phyloP scores from a whole-genome alignment of 768 basidiomycete species.

The Pholiota microspora region DNA sequence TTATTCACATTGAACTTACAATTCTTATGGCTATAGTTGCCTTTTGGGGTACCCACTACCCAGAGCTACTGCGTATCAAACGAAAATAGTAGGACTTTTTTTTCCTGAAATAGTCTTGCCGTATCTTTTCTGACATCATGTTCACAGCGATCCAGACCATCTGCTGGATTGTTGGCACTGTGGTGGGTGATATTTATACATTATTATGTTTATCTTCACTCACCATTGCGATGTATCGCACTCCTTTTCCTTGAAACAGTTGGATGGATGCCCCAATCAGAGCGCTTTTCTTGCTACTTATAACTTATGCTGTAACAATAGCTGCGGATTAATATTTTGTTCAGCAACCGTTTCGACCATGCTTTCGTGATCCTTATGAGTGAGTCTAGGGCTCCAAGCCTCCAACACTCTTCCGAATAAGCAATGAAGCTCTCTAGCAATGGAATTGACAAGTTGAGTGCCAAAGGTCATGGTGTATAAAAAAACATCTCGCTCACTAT shows the following conservation, averaged over 20 bases:
- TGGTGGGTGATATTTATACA: slow-evolving; percentile 29
- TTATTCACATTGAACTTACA: background rate
- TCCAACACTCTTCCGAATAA: no score
- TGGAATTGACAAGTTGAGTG: no score
- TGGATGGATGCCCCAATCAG: slow-evolving; percentile 32
- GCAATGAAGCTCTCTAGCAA: no score
- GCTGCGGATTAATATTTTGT: background rate
- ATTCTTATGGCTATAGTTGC: slow-evolving; percentile 21
- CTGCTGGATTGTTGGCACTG: slow-evolving; percentile 52
- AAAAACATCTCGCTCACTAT: no score
- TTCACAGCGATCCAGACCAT: slow-evolving; percentile 42
- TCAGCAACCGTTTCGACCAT: background rate
- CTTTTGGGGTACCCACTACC: slow-evolving; percentile 46
- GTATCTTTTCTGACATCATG: background rate
- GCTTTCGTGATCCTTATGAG: background rate
- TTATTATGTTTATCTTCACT: background rate
- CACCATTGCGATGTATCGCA: background rate
- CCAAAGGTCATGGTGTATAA: no score
- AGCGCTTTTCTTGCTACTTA: slow-evolving; percentile 33
- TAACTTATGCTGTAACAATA: slow-evolving; percentile 1
- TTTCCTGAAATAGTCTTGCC: background rate
- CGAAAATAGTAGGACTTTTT: slow-evolving; percentile 43
- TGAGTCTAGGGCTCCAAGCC: no score
- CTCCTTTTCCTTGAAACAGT: slow-evolving; percentile 20
- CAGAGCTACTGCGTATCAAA: slow-evolving; percentile 38